phyloP scores from a whole-genome alignment of 345 rosid genomes.

The Salix purpurea region DNA sequence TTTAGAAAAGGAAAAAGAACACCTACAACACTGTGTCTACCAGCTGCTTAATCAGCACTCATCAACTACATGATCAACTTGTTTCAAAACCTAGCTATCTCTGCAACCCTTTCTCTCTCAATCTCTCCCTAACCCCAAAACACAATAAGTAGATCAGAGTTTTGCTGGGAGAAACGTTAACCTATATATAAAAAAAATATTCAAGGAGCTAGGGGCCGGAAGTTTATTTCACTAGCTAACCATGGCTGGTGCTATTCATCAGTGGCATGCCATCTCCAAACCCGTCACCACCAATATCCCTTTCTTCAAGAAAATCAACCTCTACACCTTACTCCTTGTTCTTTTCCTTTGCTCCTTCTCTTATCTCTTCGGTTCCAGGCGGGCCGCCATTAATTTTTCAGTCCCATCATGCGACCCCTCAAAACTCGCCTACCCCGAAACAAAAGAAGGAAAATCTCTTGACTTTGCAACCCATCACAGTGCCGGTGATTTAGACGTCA shows the following conservation, averaged over 20 bases:
- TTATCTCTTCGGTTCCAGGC: conserved; percentile 41
- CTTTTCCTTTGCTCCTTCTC: conserved; percentile 37
- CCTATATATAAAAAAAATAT: not conserved
- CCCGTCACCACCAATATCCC: not conserved
- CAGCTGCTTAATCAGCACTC: no score
- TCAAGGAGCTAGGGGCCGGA: not conserved
- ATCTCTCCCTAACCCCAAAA: not conserved
- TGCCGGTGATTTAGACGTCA: not conserved
- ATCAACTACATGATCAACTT: conserved; percentile 11
- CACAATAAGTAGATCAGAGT: not conserved
- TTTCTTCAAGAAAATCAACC: conserved; percentile 14
- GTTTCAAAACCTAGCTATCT: not conserved
- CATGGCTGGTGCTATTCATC: conserved; percentile 20
- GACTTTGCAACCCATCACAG: conserved; percentile 19
- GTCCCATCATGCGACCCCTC: conserved; percentile 12
- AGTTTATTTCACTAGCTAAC: not conserved
- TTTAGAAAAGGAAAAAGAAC: not conserved
- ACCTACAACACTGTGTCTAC: not conserved
- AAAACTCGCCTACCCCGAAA: not conserved
- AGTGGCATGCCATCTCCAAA: conserved; percentile 16
- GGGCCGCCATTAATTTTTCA: not conserved
- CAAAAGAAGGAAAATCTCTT: not conserved
- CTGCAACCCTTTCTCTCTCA: not conserved
- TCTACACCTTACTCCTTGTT: conserved; percentile 19
- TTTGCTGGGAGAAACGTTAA: not conserved